Evolutionary conservation across 148 eudicot species (phyloP).

Genomic region (Rhododendron kiyosumense): DNA sequence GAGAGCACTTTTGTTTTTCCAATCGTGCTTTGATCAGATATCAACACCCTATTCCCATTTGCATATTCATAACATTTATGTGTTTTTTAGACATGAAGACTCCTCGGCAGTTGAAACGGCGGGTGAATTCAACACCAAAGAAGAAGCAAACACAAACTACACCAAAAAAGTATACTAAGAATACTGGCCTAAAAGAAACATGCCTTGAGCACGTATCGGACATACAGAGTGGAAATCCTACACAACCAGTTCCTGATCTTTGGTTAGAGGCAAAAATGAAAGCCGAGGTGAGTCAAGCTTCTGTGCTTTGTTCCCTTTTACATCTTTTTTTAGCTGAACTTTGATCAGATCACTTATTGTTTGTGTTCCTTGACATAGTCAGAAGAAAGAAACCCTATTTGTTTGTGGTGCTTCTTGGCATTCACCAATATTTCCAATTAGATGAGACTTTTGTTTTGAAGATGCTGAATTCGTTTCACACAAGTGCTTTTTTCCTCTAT

Average conservation of each 20-base stretch:
- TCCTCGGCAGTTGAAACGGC: conserved; percentile 43
- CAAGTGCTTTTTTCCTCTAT: background rate
- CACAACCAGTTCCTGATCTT: conserved; percentile 55
- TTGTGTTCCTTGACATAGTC: background rate
- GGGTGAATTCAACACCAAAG: conserved; percentile 38
- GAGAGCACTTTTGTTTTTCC: background rate
- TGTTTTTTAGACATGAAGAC: conserved; percentile 40
- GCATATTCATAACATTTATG: background rate
- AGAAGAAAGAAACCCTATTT: background rate
- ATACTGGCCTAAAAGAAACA: conserved; percentile 30
- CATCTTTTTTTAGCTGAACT: conserved; percentile 8
- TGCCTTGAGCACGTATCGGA: conserved; percentile 24
- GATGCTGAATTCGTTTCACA: background rate
- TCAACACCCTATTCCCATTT: background rate
- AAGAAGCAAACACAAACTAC: conserved; percentile 34
- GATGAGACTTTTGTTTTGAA: background rate
- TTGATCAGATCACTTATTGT: background rate
- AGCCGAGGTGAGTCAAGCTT: conserved; percentile 63
- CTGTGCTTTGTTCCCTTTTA: background rate
- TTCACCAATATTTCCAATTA: background rate
- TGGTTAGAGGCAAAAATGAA: conserved; percentile 74
- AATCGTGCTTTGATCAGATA: background rate
- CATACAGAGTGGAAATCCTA: conserved; percentile 22
- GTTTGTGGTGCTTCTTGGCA: background rate
- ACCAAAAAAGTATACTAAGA: conserved; percentile 37